These are phyloP conservation scores for Peronospora belbahrii DNA, from an alignment of 352 stramenopile species.

Conservation along the genomic window DNA sequence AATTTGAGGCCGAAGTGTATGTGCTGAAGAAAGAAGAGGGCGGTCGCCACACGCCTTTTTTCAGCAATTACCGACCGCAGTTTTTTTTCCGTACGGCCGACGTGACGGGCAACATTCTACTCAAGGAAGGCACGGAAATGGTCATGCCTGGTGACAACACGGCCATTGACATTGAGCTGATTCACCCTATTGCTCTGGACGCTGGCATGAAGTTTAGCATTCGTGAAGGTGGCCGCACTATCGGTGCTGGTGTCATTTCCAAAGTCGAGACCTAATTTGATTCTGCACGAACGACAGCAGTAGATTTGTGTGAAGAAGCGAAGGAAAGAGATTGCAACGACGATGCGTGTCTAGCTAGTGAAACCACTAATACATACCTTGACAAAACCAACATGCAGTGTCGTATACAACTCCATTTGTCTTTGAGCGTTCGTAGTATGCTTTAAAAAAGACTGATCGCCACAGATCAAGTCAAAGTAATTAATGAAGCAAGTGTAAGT, in stretches of 20 bases:
- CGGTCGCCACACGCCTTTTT: constrained; percentile 95
- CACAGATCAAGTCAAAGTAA: no score
- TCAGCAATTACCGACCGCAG: constrained; percentile 95
- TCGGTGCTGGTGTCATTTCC: constrained; percentile 92
- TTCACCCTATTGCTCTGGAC: constrained; percentile 88
- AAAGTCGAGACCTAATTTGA: constrained; percentile 80
- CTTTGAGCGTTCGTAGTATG: no score
- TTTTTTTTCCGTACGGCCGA: constrained; percentile 97
- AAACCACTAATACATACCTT: constrained; percentile 23
- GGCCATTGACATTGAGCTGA: constrained; percentile 89
- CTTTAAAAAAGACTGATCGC: no score
- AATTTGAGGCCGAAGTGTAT: constrained; percentile 95
- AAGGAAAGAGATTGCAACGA: constrained; percentile 3
- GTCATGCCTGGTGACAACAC: constrained; percentile 96
- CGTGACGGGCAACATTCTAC: constrained; percentile 87
- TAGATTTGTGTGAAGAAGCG: constrained; percentile 11
- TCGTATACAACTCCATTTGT: no score
- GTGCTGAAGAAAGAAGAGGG: constrained; percentile 94
- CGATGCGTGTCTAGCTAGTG: constrained; percentile 1
- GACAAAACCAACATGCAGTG: background rate
- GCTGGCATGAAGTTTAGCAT: constrained; percentile 94
- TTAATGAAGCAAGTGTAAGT: no score
- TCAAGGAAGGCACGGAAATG: constrained; percentile 86
- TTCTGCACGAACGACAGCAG: constrained; percentile 15
- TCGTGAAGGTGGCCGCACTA: constrained; percentile 92